A percentile compares a stretch with the other conserved stretches of the same genome.
These are phyloP conservation scores for Tylopilus sp. DNA, from an alignment of 1,284 basidiomycete genomes.

Conservation along the genomic window DNA sequence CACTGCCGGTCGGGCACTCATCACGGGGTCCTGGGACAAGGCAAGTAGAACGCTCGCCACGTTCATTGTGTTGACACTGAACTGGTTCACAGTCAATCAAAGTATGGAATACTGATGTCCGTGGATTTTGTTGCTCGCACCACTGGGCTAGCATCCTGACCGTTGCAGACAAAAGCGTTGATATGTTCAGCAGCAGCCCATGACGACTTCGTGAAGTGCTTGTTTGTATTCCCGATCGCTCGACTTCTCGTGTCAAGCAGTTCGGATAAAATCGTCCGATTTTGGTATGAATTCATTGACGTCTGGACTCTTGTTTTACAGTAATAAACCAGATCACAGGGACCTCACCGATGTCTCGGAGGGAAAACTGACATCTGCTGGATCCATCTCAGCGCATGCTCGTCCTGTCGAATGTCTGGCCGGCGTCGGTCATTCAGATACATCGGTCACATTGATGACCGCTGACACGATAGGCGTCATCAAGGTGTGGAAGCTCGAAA, in stretches of 20 bases:
- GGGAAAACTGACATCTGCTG: conserved; percentile 48
- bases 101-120: conserved; percentile 75
- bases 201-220: conserved; percentile 81
- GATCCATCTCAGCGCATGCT: conserved; percentile 70
- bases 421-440: conserved; percentile 43
- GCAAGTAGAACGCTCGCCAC: conserved; percentile 35
- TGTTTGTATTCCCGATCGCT: conserved; percentile 65
- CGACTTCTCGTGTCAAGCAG: conserved; percentile 79
- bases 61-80: conserved; percentile 3
- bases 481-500: conserved; percentile 67
- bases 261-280: conserved; percentile 85
- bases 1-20: conserved; percentile 48
- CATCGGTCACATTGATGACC: conserved; percentile 60
- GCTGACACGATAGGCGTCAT: conserved; percentile 86
- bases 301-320: not conserved
- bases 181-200: conserved; percentile 78
- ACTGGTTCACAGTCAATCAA: conserved; percentile 59
- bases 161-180: conserved; percentile 57
- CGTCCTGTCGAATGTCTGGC: conserved; percentile 66
- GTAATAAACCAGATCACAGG: conserved; percentile 45
- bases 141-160: conserved; percentile 7
- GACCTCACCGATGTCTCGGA: conserved; percentile 48
- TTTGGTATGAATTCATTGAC: conserved; percentile 59
- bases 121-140: conserved; percentile 18
- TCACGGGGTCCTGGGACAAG: conserved; percentile 92